Conservation (phyloP, 1,284 basidiomycete genomes). For the Earliella scabrosa region DNA sequence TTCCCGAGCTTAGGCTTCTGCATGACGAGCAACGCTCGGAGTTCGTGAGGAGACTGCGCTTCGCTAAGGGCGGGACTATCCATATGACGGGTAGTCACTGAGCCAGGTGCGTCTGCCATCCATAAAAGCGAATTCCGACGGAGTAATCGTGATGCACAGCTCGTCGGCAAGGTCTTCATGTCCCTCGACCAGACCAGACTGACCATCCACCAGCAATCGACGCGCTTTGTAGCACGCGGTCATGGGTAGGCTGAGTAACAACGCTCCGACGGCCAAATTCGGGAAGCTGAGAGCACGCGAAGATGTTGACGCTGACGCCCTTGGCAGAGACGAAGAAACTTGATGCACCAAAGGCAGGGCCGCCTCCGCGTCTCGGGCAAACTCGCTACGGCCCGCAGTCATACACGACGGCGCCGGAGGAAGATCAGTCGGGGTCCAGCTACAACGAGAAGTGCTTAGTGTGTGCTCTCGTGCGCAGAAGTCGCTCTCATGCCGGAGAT, state of each 20-base stretch:
- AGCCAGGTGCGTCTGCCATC: slow-evolving; percentile 34
- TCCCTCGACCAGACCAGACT: slow-evolving; percentile 41
- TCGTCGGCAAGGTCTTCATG: slow-evolving; percentile 40
- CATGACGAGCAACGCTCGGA: neutral
- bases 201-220: slow-evolving; percentile 62
- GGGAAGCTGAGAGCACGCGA: slow-evolving; percentile 68
- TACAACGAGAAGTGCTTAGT: slow-evolving; percentile 23
- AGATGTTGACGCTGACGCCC: slow-evolving; percentile 51
- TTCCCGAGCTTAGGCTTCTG: slow-evolving; percentile 51
- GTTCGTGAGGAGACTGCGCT: neutral
- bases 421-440: slow-evolving; percentile 19
- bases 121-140: no score
- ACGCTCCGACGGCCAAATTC: slow-evolving; percentile 69
- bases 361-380: slow-evolving; percentile 20
- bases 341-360: slow-evolving; percentile 19
- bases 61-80: slow-evolving; percentile 8
- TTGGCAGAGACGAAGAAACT: slow-evolving; percentile 54
- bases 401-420: slow-evolving; percentile 9
- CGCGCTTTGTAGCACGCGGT: slow-evolving; percentile 78
- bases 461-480: slow-evolving; percentile 31
- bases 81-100: slow-evolving; percentile 36
- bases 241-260: slow-evolving; percentile 65
- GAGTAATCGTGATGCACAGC: slow-evolving; percentile 24
- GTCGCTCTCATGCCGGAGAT: slow-evolving; percentile 42
- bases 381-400: slow-evolving; percentile 24